phyloP scores from a whole-genome alignment of 2,329 filamentous ascomycete species.

The Hortaea werneckii region DNA sequence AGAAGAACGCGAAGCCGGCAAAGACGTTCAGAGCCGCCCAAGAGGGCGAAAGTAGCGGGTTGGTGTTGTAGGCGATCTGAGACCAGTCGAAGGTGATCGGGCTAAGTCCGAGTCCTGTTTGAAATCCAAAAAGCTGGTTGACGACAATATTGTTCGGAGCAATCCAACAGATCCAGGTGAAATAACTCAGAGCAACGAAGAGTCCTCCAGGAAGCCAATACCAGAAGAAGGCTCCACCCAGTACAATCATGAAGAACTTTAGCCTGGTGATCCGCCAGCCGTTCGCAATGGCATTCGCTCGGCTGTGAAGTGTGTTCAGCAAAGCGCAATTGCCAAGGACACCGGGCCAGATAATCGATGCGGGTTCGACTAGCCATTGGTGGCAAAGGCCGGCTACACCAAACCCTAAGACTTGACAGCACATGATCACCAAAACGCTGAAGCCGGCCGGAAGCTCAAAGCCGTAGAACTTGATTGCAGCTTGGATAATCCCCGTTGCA shows the following conservation, averaged over 20 bases:
- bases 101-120: constrained; percentile 71
- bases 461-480: constrained; percentile 81
- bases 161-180: constrained; percentile 61
- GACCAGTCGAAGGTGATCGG: constrained; percentile 88
- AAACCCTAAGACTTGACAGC: constrained; percentile 78
- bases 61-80: constrained; percentile 79
- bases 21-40: constrained; percentile 35
- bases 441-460: constrained; percentile 68
- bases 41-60: constrained; percentile 38
- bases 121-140: constrained; percentile 78
- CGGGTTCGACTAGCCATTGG: constrained; percentile 71
- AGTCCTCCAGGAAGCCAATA: constrained; percentile 73
- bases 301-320: constrained; percentile 69
- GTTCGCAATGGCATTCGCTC: constrained; percentile 70
- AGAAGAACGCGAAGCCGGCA: constrained; percentile 34
- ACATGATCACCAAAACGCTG: constrained; percentile 72
- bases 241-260: constrained; percentile 72
- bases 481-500: constrained; percentile 54
- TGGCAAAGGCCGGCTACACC: constrained; percentile 74
- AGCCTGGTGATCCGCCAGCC: constrained; percentile 58
- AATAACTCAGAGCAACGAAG: constrained; percentile 77
- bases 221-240: constrained; percentile 61
- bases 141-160: constrained; percentile 73
- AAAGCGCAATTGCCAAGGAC: constrained; percentile 82
- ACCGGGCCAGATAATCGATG: constrained; percentile 85